Evolutionary conservation across 768 basidiomycete species (phyloP).

Genomic region (Podaxis mareebaensis): DNA sequence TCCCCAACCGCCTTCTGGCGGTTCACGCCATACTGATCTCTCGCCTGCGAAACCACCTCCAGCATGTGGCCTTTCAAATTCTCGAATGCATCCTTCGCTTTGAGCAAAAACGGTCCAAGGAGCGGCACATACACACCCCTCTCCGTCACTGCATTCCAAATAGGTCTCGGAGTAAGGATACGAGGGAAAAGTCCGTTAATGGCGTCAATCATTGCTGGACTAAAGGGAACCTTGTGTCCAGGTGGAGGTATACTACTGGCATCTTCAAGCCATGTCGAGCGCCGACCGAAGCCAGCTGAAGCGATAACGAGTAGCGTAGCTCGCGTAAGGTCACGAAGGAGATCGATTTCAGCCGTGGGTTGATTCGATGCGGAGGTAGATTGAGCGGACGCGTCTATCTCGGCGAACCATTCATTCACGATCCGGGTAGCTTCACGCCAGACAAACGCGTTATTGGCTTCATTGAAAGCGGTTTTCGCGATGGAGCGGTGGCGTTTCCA

Average conservation of each 20-base stretch:
- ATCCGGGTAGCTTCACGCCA: slow-evolving; percentile 46
- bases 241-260: slow-evolving; percentile 24
- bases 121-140: slow-evolving; percentile 32
- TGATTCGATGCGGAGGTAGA: neutral
- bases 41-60: slow-evolving; percentile 39
- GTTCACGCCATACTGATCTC: slow-evolving; percentile 28
- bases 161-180: slow-evolving; percentile 33
- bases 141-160: slow-evolving; percentile 29
- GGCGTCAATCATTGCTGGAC: slow-evolving; percentile 31
- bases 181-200: slow-evolving; percentile 29
- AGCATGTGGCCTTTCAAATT: slow-evolving; percentile 41
- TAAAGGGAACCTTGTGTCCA: slow-evolving; percentile 37
- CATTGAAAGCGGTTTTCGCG: slow-evolving; percentile 51
- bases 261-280: slow-evolving; percentile 33
- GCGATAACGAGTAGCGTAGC: slow-evolving; percentile 39
- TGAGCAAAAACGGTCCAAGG: slow-evolving; percentile 31
- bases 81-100: slow-evolving; percentile 33
- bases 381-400: slow-evolving; percentile 27
- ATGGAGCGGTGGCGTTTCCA: slow-evolving; percentile 49
- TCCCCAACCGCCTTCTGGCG: neutral
- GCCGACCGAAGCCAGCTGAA: slow-evolving; percentile 43
- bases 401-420: slow-evolving; percentile 41
- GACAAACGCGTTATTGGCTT: slow-evolving; percentile 50
- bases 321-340: slow-evolving; percentile 29
- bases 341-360: slow-evolving; percentile 21